Conservation (phyloP, 352 stramenopile genomes). For the Phytophthora brassicae region DNA sequence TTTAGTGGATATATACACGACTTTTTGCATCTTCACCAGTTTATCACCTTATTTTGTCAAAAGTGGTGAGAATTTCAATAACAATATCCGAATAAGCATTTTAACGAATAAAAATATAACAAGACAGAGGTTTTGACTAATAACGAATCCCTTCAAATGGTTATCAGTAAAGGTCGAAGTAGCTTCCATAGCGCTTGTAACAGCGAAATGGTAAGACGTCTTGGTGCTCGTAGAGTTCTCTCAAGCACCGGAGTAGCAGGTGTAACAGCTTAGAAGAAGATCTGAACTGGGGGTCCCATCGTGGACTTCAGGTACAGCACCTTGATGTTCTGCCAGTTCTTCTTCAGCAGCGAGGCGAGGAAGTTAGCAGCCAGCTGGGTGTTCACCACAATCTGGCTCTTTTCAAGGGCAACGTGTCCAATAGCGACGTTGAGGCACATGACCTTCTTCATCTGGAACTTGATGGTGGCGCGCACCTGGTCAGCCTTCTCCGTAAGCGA, state of each 20-base stretch:
- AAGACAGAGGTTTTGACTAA: slow-evolving; percentile 11
- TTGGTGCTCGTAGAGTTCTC: background rate
- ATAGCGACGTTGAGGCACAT: slow-evolving; percentile 99
- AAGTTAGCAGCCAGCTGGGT: slow-evolving; percentile 99
- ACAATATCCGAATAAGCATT: too few species aligned
- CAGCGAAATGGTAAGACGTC: slow-evolving; percentile 35
- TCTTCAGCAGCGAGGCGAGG: slow-evolving; percentile 98
- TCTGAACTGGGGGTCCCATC: slow-evolving; percentile 98
- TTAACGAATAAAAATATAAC: too few species aligned
- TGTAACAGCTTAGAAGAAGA: slow-evolving; percentile 96
- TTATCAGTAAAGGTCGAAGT: slow-evolving; percentile 40
- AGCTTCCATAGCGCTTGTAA: slow-evolving; percentile 32
- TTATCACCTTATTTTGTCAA: too few species aligned
- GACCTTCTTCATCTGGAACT: slow-evolving; percentile 99
- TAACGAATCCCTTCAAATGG: slow-evolving; percentile 52
- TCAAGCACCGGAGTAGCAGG: slow-evolving; percentile 5
- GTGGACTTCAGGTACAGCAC: slow-evolving; percentile 99
- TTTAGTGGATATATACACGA: slow-evolving; percentile 33
- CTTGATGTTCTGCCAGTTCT: slow-evolving; percentile 99
- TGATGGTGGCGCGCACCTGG: slow-evolving; percentile 98
- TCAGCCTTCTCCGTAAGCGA: slow-evolving; percentile 98
- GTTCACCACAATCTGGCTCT: slow-evolving; percentile 98
- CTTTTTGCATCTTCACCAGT: slow-evolving; percentile 9
- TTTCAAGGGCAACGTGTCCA: slow-evolving; percentile 94
- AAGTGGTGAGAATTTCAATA: too few species aligned